A percentile compares a stretch with the other conserved stretches of the same genome.
Conservation (phyloP, 2,329 filamentous ascomycete species). For the Sphaerostilbella broomeana region DNA sequence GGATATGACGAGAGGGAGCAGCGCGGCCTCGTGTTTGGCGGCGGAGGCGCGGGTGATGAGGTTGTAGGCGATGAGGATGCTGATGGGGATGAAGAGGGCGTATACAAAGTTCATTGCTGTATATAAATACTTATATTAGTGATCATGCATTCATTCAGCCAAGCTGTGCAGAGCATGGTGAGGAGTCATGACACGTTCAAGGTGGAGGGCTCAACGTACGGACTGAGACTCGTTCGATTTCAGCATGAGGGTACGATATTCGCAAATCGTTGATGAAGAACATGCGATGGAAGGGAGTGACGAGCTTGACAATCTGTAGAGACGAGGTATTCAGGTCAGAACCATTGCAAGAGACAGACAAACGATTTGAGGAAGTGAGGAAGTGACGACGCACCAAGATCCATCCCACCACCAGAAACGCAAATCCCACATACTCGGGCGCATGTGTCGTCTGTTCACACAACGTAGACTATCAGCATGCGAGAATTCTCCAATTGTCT, state of each 20-base stretch:
- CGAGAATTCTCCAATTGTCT: too few relatives aligned
- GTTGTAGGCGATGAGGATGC: slow-evolving; percentile 60
- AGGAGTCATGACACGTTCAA: too few relatives aligned
- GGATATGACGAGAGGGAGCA: slow-evolving; percentile 73
- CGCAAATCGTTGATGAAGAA: slow-evolving; percentile 80
- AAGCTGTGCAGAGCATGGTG: too few relatives aligned
- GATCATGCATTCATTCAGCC: too few relatives aligned
- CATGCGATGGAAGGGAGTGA: slow-evolving; percentile 88
- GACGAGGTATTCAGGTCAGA: neutral
- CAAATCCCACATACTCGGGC: slow-evolving; percentile 78
- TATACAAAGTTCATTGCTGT: slow-evolving; percentile 71
- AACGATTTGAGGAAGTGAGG: too few relatives aligned
- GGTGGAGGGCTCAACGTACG: slow-evolving; percentile 49
- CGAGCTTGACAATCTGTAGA: slow-evolving; percentile 27
- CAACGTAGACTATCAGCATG: too few relatives aligned
- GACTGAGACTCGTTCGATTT: slow-evolving; percentile 75
- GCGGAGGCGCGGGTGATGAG: slow-evolving; percentile 52
- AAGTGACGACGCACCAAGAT: slow-evolving; percentile 41
- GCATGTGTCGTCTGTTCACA: slow-evolving; percentile 67
- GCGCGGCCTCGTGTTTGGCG: slow-evolving; percentile 79
- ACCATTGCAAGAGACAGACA: too few relatives aligned
- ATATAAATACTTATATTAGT: neutral
- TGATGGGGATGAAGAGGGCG: slow-evolving; percentile 64
- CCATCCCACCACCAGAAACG: slow-evolving; percentile 61
- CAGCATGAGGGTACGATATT: slow-evolving; percentile 81